Conservation (phyloP, 2,329 filamentous ascomycete species). For the Ceratocystis huliohia region DNA sequence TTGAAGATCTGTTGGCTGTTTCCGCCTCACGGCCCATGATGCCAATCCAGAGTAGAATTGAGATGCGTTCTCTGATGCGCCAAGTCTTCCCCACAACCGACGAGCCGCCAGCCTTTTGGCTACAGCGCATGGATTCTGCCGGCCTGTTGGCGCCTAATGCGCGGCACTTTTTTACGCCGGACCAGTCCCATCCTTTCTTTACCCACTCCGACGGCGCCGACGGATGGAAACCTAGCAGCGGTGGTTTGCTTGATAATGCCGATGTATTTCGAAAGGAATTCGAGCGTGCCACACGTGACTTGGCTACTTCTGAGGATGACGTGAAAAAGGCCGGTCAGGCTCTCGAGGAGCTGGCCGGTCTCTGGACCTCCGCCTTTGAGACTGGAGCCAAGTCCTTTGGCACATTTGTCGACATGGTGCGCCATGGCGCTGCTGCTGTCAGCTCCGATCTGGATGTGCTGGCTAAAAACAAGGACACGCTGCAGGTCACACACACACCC, state of each 20-base stretch:
- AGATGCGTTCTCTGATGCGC: conserved; percentile 30
- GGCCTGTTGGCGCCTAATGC: conserved; percentile 29
- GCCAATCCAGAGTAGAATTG: conserved; percentile 29
- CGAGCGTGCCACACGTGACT: conserved; percentile 21
- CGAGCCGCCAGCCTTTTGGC: conserved; percentile 34
- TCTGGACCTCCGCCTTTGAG: conserved; percentile 27
- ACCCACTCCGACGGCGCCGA: neutral
- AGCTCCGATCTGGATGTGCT: conserved; percentile 17
- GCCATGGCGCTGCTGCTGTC: conserved; percentile 24
- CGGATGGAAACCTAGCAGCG: neutral
- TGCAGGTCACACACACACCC: neutral
- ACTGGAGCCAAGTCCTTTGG: conserved; percentile 32
- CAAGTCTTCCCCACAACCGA: conserved; percentile 30
- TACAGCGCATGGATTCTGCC: conserved; percentile 30
- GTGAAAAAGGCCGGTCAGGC: conserved; percentile 25
- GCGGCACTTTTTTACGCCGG: conserved; percentile 21
- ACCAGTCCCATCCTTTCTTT: conserved; percentile 1
- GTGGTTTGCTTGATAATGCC: conserved; percentile 24
- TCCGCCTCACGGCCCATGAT: conserved; percentile 33
- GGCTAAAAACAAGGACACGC: conserved; percentile 10
- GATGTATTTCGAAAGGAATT: conserved; percentile 27
- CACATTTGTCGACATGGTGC: conserved; percentile 29
- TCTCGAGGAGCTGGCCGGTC: conserved; percentile 14
- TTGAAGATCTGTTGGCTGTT: conserved; percentile 43
- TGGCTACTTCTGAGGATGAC: conserved; percentile 22